Base-by-base conservation (phyloP, 768 basidiomycete genomes). In the Lactarius hatsudake region DNA sequence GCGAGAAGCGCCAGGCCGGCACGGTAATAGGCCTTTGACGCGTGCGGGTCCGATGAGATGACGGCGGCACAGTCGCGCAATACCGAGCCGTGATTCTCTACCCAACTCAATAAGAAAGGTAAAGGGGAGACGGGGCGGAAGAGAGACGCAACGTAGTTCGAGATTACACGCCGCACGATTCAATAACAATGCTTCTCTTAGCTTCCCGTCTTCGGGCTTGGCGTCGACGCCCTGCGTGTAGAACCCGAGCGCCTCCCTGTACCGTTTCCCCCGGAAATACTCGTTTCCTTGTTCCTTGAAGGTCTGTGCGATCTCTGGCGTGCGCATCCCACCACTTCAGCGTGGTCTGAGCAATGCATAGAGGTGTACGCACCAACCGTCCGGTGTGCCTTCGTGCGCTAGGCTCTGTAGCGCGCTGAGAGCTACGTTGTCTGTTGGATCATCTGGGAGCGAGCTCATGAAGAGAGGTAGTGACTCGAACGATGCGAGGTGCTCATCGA, bases 211-310 rank as follows among this genome's bases (percentile, higher is more conserved):
- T 32, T 85, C 84, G 12, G 95, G 93, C 64, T 91, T 86, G 23
- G 90, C 92, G 64, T 95, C 93, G 30, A 98, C 72, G 1, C 91
- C 96, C 75, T 96, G 92, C 0, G 89, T 87, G 76, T 98, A 99
- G 76, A 98, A 97, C 0, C 87, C 86, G 9, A 89, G 67, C 0
- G 97, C 97, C 75, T 98, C 95, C 43, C 92, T 85, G 76, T 86
- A 91, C 53, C 92, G 85, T 74, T 92, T 93, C 34, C 89, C 89
- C 71, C 87, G 89, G 79, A 91, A 96, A 73, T 96, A 93, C 63
- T 96, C 94, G 74, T 98, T 98, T 5, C 95, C 97, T 75, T 96
- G 93, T 62, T 93, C 87, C 76, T 97, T 98, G 79, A 98, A 97
- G 74, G 91, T 95, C 68, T 86, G 83, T 1, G 96, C 94, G 70